A percentile compares a stretch with the other conserved stretches of the same genome.
These are phyloP conservation scores for Aspergillus sp. DNA, from an alignment of 2,329 filamentous ascomycete genomes.

Conservation along the genomic window DNA sequence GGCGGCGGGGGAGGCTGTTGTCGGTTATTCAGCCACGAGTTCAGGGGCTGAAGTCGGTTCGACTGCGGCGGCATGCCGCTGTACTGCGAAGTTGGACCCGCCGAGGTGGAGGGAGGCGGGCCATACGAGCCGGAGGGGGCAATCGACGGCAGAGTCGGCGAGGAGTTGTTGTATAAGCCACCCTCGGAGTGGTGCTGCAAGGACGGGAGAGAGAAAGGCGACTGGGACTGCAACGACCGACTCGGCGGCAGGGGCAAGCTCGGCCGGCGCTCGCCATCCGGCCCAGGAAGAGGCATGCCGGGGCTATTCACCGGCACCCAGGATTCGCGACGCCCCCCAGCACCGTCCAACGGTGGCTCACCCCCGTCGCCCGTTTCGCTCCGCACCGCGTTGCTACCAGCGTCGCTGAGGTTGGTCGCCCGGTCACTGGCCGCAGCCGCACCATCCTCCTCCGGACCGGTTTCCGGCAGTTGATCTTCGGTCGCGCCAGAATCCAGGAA, in stretches of 20 bases:
- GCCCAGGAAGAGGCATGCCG: conserved; percentile 28
- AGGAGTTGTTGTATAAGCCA: conserved; percentile 28
- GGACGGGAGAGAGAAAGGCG: conserved; percentile 34
- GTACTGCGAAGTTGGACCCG: conserved; percentile 24
- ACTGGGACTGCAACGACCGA: conserved; percentile 32
- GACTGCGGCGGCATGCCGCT: conserved; percentile 25
- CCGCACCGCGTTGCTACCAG: conserved; percentile 41
- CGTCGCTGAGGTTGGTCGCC: conserved; percentile 35
- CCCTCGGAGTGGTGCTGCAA: conserved; percentile 36
- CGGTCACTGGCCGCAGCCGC: conserved; percentile 28
- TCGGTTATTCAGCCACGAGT: conserved; percentile 36
- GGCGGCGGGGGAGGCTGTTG: conserved; percentile 31
- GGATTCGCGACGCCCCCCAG: conserved; percentile 37
- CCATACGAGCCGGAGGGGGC: conserved; percentile 21
- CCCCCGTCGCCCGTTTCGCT: conserved; percentile 36
- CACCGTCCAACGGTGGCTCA: conserved; percentile 31
- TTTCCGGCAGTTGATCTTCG: conserved; percentile 39
- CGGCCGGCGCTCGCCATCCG: conserved; percentile 36
- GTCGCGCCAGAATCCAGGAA: conserved; percentile 40
- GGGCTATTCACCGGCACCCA: conserved; percentile 43
- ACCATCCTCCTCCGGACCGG: conserved; percentile 32
- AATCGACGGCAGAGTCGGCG: conserved; percentile 34
- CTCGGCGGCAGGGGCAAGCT: conserved; percentile 38
- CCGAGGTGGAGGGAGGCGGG: conserved; percentile 15
- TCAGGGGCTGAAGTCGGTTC: conserved; percentile 40